Evolutionary conservation across 495 filamentous ascomycete genomes (phyloP).

Genomic region (Platismatia glauca): DNA sequence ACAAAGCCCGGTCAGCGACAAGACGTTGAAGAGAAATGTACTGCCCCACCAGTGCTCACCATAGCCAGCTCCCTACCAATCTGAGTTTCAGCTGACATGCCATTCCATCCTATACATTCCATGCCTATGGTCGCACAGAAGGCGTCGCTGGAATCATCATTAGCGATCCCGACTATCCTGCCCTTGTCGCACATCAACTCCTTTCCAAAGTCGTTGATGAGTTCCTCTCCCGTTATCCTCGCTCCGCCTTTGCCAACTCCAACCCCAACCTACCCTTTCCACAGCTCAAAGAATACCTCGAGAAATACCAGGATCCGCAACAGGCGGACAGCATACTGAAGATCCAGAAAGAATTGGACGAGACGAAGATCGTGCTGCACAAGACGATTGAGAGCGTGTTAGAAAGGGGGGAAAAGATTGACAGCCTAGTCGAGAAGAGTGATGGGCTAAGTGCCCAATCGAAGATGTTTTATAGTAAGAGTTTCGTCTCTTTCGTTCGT

Average conservation of each 20-base stretch:
- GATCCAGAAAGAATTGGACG: conserved; percentile 93
- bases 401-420: conserved; percentile 85
- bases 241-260: conserved; percentile 50
- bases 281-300: conserved; percentile 70
- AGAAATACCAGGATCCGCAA: conserved; percentile 80
- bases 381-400: conserved; percentile 91
- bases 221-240: conserved; percentile 74
- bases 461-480: conserved; percentile 90
- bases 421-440: conserved; percentile 79
- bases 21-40: conserved; percentile 82
- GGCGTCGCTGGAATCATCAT: conserved; percentile 85
- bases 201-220: conserved; percentile 89
- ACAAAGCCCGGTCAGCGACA: conserved; percentile 81
- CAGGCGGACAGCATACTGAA: conserved; percentile 86
- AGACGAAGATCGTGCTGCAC: conserved; percentile 95
- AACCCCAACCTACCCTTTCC: conserved; percentile 51
- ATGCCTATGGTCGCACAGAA: conserved; percentile 81
- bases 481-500: neutral
- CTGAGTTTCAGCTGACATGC: conserved; percentile 6
- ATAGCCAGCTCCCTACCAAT: neutral
- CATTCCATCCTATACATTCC: conserved; percentile 60
- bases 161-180: conserved; percentile 81
- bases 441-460: conserved; percentile 78
- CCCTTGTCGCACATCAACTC: conserved; percentile 85
- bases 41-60: conserved; percentile 18